These are phyloP conservation scores for Schizophyllum amplum DNA, from an alignment of 1,284 basidiomycete genomes.

Conservation along the genomic window DNA sequence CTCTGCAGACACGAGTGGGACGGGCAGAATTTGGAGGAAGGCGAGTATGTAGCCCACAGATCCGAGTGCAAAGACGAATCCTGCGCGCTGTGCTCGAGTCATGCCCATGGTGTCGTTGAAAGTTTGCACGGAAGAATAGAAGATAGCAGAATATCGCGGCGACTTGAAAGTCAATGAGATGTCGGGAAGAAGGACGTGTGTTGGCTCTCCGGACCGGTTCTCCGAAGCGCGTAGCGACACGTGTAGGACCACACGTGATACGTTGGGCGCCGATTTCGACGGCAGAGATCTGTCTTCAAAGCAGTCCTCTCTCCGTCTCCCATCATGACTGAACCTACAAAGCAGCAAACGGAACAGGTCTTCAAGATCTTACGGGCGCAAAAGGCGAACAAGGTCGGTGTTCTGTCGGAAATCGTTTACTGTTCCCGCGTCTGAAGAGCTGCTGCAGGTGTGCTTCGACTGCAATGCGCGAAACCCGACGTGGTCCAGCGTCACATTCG, in stretches of 20 bases:
- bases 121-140: too few relatives aligned
- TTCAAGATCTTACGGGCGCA: constrained; percentile 74
- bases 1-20: constrained; percentile 46
- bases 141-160: too few relatives aligned
- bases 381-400: constrained; percentile 86
- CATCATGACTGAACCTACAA: constrained; percentile 62
- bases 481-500: constrained; percentile 96
- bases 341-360: constrained; percentile 70
- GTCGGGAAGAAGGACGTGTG: too few relatives aligned
- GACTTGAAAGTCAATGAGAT: too few relatives aligned
- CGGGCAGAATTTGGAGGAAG: constrained; percentile 42
- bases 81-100: constrained; percentile 51
- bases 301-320: neutral
- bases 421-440: constrained; percentile 8
- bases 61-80: constrained; percentile 33
- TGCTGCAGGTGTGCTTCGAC: constrained; percentile 87
- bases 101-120: too few relatives aligned
- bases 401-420: neutral
- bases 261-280: too few relatives aligned
- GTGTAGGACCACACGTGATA: too few relatives aligned
- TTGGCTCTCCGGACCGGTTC: too few relatives aligned
- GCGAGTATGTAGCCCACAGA: constrained; percentile 45
- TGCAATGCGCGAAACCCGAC: constrained; percentile 96
- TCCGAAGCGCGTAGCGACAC: too few relatives aligned
- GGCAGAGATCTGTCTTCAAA: too few relatives aligned